Conservation (phyloP, 176 grass and related monocot genomes). For the Juncus effusus region DNA sequence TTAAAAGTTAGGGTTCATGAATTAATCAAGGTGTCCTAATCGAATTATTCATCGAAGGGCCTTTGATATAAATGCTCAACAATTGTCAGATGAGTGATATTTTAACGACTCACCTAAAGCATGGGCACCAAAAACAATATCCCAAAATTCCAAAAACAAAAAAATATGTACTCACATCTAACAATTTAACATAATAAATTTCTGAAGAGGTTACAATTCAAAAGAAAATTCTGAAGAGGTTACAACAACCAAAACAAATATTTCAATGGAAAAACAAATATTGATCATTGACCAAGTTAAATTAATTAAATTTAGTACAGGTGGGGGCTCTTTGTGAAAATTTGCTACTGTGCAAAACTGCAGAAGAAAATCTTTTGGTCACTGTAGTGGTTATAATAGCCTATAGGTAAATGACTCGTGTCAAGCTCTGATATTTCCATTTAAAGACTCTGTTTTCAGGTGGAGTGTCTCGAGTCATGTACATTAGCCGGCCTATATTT, state of each 20-base stretch:
- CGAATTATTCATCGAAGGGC: conserved; percentile 14
- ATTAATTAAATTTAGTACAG: too few species aligned
- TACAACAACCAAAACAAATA: too few species aligned
- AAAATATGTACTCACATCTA: neutral
- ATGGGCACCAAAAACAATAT: neutral
- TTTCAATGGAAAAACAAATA: too few species aligned
- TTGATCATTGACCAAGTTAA: too few species aligned
- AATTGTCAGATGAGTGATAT: conserved; percentile 24
- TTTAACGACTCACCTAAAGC: conserved; percentile 27
- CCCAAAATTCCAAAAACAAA: neutral
- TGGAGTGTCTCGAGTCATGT: conserved; percentile 24
- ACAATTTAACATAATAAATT: too few species aligned
- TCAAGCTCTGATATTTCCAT: conserved; percentile 2
- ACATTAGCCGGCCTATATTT: conserved; percentile 20
- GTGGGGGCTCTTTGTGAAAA: neutral
- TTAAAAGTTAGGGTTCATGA: conserved; percentile 20
- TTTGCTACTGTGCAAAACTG: neutral
- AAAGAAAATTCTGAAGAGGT: too few species aligned
- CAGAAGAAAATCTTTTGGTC: conserved; percentile 17
- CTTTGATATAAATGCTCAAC: conserved; percentile 15
- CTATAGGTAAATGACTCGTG: neutral
- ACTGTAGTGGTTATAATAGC: neutral
- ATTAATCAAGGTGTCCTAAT: conserved; percentile 10
- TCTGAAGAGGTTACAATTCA: too few species aligned
- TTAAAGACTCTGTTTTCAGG: conserved; percentile 18